Conservation (phyloP, 177 flowering plant species). For the Tripterygium wilfordii region DNA sequence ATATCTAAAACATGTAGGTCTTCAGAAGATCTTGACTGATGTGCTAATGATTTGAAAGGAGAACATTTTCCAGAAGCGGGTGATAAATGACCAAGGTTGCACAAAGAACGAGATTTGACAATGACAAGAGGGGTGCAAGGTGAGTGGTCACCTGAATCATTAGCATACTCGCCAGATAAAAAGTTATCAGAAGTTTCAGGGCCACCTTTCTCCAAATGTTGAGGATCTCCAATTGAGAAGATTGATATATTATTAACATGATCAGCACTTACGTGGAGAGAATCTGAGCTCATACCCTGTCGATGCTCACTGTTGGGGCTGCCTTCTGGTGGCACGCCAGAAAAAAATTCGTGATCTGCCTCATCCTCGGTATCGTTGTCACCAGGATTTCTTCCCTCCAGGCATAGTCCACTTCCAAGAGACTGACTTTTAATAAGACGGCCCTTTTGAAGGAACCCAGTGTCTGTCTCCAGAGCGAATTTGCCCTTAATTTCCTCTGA, state of each 20-base stretch:
- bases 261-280: conserved; percentile 31
- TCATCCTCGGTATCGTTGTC: conserved; percentile 41
- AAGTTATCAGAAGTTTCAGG: conserved; percentile 26
- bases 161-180: conserved; percentile 29
- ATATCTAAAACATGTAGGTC: conserved; percentile 33
- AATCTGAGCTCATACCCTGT: conserved; percentile 22
- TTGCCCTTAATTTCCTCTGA: conserved; percentile 40
- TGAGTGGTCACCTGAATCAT: conserved; percentile 27
- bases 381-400: conserved; percentile 21
- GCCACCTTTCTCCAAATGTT: conserved; percentile 37
- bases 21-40: conserved; percentile 45
- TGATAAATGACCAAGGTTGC: conserved; percentile 27
- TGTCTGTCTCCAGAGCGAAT: conserved; percentile 17
- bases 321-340: conserved; percentile 25
- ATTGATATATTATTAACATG: conserved; percentile 27
- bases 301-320: conserved; percentile 16
- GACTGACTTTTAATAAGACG: conserved; percentile 61
- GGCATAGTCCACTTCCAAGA: conserved; percentile 54
- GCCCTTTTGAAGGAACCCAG: conserved; percentile 12
- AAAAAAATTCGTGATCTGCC: conserved; percentile 33
- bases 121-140: conserved; percentile 28
- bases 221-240: conserved; percentile 49
- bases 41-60: conserved; percentile 5
- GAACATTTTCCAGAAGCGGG: conserved; percentile 19
- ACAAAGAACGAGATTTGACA: conserved; percentile 50